phyloP scores from a whole-genome alignment of 2,329 filamentous ascomycete genomes.

The Microdochium trichocladiopsis region DNA sequence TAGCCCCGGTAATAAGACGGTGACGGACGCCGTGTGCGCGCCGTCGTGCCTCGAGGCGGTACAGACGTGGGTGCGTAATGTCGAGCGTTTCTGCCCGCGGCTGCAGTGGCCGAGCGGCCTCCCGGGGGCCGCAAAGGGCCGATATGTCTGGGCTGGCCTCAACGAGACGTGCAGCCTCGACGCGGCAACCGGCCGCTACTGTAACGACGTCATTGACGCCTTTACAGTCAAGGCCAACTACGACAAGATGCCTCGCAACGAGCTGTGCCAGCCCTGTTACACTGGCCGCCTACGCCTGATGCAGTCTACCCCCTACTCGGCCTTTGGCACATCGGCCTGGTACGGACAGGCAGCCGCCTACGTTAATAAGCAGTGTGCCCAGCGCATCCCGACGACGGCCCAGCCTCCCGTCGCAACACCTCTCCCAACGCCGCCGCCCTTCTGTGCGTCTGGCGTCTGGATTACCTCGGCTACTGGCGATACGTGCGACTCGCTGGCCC shows the following conservation, averaged over 20 bases:
- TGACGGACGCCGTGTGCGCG: neutral
- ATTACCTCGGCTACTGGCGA: neutral
- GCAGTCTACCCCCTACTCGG: neutral
- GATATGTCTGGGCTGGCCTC: neutral
- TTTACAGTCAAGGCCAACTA: neutral
- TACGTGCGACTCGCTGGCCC: neutral
- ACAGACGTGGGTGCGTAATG: neutral
- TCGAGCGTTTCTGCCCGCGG: neutral
- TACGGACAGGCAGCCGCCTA: neutral
- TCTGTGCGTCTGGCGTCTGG: neutral
- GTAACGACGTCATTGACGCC: neutral
- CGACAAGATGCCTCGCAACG: neutral
- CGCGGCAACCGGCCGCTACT: neutral
- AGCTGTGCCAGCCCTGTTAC: neutral
- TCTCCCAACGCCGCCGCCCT: neutral
- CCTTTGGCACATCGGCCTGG: neutral
- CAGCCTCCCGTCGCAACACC: neutral
- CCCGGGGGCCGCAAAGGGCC: neutral
- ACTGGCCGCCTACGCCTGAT: neutral
- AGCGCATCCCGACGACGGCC: neutral
- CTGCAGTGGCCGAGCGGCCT: neutral
- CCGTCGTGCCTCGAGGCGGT: neutral
- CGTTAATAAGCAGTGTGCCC: neutral
- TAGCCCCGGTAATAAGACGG: neutral
- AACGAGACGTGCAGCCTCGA: neutral